Evolutionary conservation across 1,284 basidiomycete genomes (phyloP).

Genomic region (Uromyces viciae-fabae): DNA sequence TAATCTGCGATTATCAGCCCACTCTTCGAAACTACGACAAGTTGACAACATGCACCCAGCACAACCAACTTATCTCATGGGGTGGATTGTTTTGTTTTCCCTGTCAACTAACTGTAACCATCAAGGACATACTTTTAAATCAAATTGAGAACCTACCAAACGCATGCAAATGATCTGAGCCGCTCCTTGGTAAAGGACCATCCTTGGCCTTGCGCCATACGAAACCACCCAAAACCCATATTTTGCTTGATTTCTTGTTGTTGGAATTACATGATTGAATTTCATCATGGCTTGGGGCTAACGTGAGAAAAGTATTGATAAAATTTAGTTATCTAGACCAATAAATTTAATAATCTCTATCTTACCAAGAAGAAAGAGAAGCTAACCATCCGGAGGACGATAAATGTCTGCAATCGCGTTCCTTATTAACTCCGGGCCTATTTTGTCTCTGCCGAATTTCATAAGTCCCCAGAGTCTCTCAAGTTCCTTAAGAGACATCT

Average conservation of each 20-base stretch:
- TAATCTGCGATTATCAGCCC: constrained; percentile 34
- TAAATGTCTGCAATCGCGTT: constrained; percentile 37
- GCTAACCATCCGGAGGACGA: constrained; percentile 11
- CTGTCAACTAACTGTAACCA: too few species aligned
- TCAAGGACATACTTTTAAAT: too few species aligned
- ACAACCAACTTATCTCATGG: constrained; percentile 15
- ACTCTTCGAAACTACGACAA: constrained; percentile 35
- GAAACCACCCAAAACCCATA: constrained; percentile 38
- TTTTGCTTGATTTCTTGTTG: constrained; percentile 21
- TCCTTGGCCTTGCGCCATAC: constrained; percentile 34
- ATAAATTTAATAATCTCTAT: too few species aligned
- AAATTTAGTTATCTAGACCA: not conserved
- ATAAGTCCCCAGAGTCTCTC: constrained; percentile 25
- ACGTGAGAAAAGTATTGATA: too few species aligned
- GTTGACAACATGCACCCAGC: constrained; percentile 39
- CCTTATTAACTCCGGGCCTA: constrained; percentile 36
- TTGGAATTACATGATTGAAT: not conserved
- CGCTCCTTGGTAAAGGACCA: constrained; percentile 31
- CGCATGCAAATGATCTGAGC: constrained; percentile 32
- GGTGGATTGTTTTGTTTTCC: not conserved
- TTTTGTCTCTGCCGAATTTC: constrained; percentile 36
- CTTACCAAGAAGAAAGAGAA: too few species aligned
- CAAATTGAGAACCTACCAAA: constrained; percentile 15
- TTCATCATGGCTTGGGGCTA: not conserved
- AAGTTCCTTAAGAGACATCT: constrained; percentile 36